Conservation (phyloP, 225 moss, liverwort and hornwort species). For the Sphagnum tenellum region DNA sequence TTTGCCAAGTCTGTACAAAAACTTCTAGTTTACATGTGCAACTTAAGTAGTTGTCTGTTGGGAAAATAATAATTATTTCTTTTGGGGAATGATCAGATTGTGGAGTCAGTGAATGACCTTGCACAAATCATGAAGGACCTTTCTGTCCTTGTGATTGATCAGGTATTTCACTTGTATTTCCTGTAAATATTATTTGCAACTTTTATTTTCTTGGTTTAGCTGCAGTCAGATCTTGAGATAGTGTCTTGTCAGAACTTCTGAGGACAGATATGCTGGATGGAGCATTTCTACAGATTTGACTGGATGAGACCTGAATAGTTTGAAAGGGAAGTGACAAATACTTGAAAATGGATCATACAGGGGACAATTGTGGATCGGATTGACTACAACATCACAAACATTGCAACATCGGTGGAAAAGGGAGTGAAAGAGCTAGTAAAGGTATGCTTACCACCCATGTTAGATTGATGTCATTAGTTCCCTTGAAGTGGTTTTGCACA, state of each 20-base stretch:
- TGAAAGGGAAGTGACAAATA: neutral
- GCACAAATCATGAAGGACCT: constrained; percentile 99
- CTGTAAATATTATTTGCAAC: neutral
- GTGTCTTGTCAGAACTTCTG: too few relatives aligned
- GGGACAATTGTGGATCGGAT: constrained; percentile 99
- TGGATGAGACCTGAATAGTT: too few relatives aligned
- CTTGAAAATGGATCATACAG: constrained; percentile 25
- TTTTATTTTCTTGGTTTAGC: too few relatives aligned
- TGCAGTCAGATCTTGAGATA: too few relatives aligned
- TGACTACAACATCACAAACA: constrained; percentile 94
- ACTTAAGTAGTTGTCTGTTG: too few relatives aligned
- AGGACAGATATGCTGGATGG: too few relatives aligned
- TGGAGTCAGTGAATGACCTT: constrained; percentile 94
- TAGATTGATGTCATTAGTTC: too few relatives aligned
- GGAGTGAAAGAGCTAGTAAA: constrained; percentile 90
- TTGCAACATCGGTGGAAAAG: constrained; percentile 79
- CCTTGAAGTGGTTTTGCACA: too few relatives aligned
- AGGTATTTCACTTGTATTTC: constrained; percentile 31
- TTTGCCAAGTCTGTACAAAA: too few relatives aligned
- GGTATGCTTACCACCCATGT: constrained; percentile 23
- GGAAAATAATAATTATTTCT: neutral
- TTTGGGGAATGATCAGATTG: constrained; percentile 58
- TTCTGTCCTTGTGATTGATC: constrained; percentile 96
- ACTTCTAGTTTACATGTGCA: too few relatives aligned
- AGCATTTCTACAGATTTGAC: too few relatives aligned